Conservation (phyloP, 192 early-diverging fungal species). For the Endogone sp. region DNA sequence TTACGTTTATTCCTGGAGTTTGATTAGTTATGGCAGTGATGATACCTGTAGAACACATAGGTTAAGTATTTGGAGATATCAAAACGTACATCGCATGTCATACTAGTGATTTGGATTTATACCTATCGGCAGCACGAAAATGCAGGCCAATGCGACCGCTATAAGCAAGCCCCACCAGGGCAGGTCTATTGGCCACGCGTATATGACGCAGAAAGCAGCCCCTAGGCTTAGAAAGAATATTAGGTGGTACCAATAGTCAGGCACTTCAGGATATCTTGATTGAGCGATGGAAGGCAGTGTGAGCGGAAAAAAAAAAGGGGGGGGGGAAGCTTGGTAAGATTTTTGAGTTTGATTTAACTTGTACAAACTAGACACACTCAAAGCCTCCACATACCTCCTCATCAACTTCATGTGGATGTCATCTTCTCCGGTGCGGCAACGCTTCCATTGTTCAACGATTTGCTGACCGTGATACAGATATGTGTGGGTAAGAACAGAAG, state of each 20-base stretch:
- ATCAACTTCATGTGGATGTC: constrained; percentile 73
- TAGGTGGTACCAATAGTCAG: constrained; percentile 50
- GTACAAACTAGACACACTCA: too few species aligned
- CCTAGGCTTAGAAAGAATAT: constrained; percentile 39
- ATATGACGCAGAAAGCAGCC: constrained; percentile 43
- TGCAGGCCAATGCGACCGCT: constrained; percentile 48
- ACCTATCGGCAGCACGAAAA: constrained; percentile 78
- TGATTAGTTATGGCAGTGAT: constrained; percentile 76
- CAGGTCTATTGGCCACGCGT: constrained; percentile 52
- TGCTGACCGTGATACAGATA: constrained; percentile 56
- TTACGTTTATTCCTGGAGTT: constrained; percentile 74
- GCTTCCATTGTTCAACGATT: constrained; percentile 39
- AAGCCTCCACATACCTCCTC: constrained; percentile 65
- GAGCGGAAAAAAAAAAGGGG: too few species aligned
- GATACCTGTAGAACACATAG: constrained; percentile 82
- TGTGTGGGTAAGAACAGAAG: constrained; percentile 56
- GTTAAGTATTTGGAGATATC: too few species aligned
- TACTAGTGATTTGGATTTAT: too few species aligned
- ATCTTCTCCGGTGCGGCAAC: constrained; percentile 35
- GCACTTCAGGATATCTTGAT: constrained; percentile 72
- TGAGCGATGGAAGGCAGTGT: too few species aligned
- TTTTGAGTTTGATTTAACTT: too few species aligned
- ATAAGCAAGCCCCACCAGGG: constrained; percentile 77
- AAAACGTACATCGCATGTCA: too few species aligned
- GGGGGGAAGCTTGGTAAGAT: too few species aligned